Base-by-base conservation (phyloP, 1,139 yeast genomes). In the Pichia terricola region DNA sequence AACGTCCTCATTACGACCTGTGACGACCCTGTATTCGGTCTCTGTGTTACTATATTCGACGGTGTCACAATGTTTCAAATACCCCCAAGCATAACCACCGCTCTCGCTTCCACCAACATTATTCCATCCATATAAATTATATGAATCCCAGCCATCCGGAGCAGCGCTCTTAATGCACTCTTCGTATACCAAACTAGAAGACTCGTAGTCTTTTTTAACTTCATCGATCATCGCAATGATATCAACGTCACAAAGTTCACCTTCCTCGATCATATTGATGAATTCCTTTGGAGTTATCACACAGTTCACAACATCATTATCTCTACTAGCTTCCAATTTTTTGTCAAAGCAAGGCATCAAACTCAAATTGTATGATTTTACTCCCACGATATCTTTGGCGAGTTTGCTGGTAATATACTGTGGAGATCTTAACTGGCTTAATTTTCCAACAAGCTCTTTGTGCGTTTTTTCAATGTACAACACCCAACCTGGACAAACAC, bases 291-390 rank as follows among this genome's bases (percentile, higher is more conserved):
- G 89, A 0, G 99, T 91, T 35, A 91, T 73, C 2, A 91, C 98
- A 65, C 96, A 86, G 61, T 91, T 96, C 7, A 91, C 97, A 55
- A 87, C 96, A 8, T 68, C 65, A 1, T 56, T 58, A 7, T 54
- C 51, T 48, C 97, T 69, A 2, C 96, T 89, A 35, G 96, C 94
- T 64, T 91, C 99, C 36, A 91, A 70, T 62, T 91, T 91, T 65
- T 91, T 91, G 62, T 91, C 99, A 60, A 91, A 91, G 56, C 97
- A 91, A 1, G 98, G 97, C 97, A 91, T 89, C 30, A 91, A 70
- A 11, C 94, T 75, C 48, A 91, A 65, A 60, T 89, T 96, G 58
- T 86, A 94, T 0, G 87, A 65, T 3, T 73, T 57, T 16, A 16
- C 22, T 0, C 63, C 61, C 9, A 66, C 59, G 22, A 54, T 58